Evolutionary conservation across 2,329 filamentous ascomycete species (phyloP).

Genomic region (Dendrostoma leiphaemia): DNA sequence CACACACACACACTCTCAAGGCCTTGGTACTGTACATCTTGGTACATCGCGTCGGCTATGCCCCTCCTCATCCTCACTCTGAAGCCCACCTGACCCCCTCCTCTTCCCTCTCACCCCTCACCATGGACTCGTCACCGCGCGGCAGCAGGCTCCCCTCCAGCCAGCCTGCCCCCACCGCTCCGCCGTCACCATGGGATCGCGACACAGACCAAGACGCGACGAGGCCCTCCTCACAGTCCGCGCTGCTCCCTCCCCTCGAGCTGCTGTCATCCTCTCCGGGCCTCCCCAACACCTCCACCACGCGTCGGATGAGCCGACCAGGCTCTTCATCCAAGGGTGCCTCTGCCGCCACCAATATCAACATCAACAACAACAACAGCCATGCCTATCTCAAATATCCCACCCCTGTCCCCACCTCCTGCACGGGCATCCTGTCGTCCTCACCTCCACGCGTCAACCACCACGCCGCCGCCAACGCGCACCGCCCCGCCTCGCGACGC

Average conservation of each 20-base stretch:
- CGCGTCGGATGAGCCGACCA: conserved; percentile 61
- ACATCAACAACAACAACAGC: not conserved
- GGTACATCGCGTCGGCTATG: not conserved
- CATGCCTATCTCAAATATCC: conserved; percentile 71
- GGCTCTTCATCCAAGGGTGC: conserved; percentile 30
- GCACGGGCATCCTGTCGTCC: conserved; percentile 84
- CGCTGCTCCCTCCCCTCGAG: conserved; percentile 76
- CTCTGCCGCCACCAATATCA: not conserved
- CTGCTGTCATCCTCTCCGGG: conserved; percentile 74
- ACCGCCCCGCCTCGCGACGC: conserved; percentile 54
- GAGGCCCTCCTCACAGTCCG: conserved; percentile 53
- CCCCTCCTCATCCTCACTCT: not conserved
- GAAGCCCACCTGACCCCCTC: not conserved
- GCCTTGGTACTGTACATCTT: not conserved
- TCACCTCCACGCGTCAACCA: conserved; percentile 64
- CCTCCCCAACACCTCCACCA: conserved; percentile 57
- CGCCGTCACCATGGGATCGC: conserved; percentile 34
- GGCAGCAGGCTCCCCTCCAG: conserved; percentile 6
- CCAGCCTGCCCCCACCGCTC: conserved; percentile 16
- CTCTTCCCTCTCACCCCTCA: not conserved
- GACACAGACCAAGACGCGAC: conserved; percentile 37
- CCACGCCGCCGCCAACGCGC: conserved; percentile 7
- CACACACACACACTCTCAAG: not conserved
- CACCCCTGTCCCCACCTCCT: conserved; percentile 90
- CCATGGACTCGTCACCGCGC: conserved; percentile 18